These are phyloP conservation scores for Stephanodiscus triporus DNA, from an alignment of 108 stramenopile genomes.

Conservation along the genomic window DNA sequence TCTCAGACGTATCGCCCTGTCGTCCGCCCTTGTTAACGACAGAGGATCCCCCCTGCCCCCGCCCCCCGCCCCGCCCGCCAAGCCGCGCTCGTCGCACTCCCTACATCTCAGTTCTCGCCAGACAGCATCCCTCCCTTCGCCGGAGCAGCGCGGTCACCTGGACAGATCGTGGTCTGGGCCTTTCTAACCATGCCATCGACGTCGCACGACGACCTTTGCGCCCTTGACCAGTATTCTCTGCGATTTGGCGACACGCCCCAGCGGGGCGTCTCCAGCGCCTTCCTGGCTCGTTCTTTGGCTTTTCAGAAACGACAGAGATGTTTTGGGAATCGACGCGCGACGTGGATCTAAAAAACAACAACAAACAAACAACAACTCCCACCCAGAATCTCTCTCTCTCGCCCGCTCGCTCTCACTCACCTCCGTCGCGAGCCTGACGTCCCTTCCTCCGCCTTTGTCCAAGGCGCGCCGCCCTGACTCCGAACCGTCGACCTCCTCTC, in stretches of 20 bases:
- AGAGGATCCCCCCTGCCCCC: no score
- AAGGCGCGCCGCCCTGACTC: conserved; percentile 12
- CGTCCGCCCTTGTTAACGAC: background rate
- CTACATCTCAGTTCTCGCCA: conserved; percentile 38
- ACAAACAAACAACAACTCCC: no score
- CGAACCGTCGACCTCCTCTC: conserved; percentile 19
- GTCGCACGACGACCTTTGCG: conserved; percentile 11
- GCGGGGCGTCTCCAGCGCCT: conserved; percentile 29
- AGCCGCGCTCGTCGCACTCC: no score
- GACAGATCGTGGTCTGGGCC: conserved; percentile 33
- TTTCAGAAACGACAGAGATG: no score
- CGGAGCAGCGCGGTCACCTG: conserved; percentile 17
- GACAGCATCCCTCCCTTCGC: conserved; percentile 39
- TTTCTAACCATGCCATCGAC: conserved; percentile 17
- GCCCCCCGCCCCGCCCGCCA: no score
- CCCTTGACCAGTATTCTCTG: conserved; percentile 21
- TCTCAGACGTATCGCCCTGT: no score
- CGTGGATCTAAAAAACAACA: no score
- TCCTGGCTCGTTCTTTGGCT: no score
- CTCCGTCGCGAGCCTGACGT: conserved; percentile 14
- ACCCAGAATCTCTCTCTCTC: no score
- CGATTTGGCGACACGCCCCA: conserved; percentile 9
- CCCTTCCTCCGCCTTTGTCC: conserved; percentile 22
- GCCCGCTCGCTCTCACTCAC: conserved; percentile 3
- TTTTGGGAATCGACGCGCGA: no score